These are phyloP conservation scores for Isatis tinctoria DNA, from an alignment of 345 rosid genomes.

Conservation along the genomic window DNA sequence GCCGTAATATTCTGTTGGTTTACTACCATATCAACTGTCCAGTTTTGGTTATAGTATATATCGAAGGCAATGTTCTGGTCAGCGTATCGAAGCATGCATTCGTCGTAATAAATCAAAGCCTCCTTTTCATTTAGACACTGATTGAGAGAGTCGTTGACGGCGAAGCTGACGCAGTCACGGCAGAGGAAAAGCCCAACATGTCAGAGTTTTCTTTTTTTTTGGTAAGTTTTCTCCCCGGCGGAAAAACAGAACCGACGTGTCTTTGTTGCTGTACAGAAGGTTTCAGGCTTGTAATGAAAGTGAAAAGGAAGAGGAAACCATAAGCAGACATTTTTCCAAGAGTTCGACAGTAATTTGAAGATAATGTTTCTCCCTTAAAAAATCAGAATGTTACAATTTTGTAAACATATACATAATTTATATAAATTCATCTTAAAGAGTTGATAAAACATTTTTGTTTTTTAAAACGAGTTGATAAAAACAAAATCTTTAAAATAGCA, in stretches of 20 bases:
- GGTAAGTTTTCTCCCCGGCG: background rate
- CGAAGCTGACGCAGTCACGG: slow-evolving; percentile 26
- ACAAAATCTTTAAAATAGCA: no score
- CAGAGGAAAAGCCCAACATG: slow-evolving; percentile 38
- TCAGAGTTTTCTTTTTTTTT: slow-evolving; percentile 7
- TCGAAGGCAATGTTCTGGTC: background rate
- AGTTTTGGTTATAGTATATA: background rate
- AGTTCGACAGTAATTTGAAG: background rate
- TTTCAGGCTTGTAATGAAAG: slow-evolving; percentile 9
- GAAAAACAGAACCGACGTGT: background rate
- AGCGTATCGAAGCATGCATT: slow-evolving; percentile 39
- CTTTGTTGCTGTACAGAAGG: slow-evolving; percentile 5
- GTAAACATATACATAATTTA: no score
- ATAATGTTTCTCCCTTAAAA: no score
- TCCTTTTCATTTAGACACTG: slow-evolving; percentile 24
- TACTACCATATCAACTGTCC: background rate
- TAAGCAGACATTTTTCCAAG: background rate
- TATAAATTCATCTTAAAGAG: no score
- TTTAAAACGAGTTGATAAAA: no score
- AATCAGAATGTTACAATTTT: no score
- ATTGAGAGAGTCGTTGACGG: background rate
- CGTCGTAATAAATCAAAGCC: slow-evolving; percentile 26
- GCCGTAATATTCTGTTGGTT: background rate
- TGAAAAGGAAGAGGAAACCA: slow-evolving; percentile 1
- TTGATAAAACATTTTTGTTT: no score